Conservation (phyloP, 805 yeast species). For the Ogataea siamensis region DNA sequence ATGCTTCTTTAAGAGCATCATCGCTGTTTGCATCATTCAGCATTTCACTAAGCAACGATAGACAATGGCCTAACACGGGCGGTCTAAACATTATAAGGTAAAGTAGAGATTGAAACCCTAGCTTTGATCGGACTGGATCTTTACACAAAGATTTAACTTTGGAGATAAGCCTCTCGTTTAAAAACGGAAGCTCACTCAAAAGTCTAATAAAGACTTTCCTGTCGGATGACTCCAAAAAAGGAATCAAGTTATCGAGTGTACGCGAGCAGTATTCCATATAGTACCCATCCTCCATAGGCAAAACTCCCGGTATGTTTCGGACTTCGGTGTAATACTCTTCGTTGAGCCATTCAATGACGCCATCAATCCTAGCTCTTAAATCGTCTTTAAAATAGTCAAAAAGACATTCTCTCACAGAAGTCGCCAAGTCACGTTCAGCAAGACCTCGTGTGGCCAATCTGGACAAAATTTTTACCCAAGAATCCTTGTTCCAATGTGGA, state of each 20-base stretch:
- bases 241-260: conserved; percentile 74
- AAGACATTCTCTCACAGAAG: conserved; percentile 64
- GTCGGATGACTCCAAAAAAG: conserved; percentile 80
- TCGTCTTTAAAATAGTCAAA: conserved; percentile 72
- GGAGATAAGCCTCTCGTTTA: conserved; percentile 59
- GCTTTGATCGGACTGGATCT: conserved; percentile 77
- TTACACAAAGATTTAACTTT: conserved; percentile 71
- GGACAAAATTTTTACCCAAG: conserved; percentile 75
- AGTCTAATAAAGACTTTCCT: conserved; percentile 77
- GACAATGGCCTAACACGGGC: conserved; percentile 62
- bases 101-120: conserved; percentile 82
- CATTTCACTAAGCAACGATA: conserved; percentile 48
- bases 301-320: conserved; percentile 36
- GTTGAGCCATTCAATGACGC: conserved; percentile 86
- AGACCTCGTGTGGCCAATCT: conserved; percentile 84
- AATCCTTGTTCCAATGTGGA: conserved; percentile 52
- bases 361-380: conserved; percentile 67
- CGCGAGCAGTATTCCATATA: conserved; percentile 71
- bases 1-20: conserved; percentile 49
- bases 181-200: conserved; percentile 81
- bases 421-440: conserved; percentile 46
- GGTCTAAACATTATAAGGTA: conserved; percentile 88
- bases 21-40: conserved; percentile 39
- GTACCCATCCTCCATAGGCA: conserved; percentile 23
- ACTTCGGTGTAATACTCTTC: conserved; percentile 80